A percentile compares a stretch with the other conserved stretches of the same genome.
Conservation (phyloP, 371 early-diverging fungal genomes). For the Mucor piriformis region DNA sequence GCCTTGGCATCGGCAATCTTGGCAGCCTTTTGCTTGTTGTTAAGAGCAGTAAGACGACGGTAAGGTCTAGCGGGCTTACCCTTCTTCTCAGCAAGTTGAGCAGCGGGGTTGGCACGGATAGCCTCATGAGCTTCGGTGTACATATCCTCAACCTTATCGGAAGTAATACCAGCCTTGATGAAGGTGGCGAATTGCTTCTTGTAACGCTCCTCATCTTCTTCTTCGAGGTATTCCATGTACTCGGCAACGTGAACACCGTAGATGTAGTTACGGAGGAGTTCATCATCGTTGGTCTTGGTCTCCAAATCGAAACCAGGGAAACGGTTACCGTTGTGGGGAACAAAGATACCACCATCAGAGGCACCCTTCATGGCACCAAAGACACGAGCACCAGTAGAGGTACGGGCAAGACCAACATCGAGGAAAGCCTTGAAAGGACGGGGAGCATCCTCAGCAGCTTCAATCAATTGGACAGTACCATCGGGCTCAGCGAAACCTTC, state of each 20-base stretch:
- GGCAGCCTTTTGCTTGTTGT: constrained; percentile 89
- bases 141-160: constrained; percentile 95
- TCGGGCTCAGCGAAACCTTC: constrained; percentile 93
- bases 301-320: constrained; percentile 97
- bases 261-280: constrained; percentile 97
- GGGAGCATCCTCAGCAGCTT: constrained; percentile 93
- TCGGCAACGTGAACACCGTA: constrained; percentile 98
- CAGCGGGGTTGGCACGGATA: constrained; percentile 90
- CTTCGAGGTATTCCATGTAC: constrained; percentile 98
- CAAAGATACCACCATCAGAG: constrained; percentile 98
- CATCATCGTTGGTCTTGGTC: constrained; percentile 91
- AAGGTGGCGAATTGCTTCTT: constrained; percentile 96
- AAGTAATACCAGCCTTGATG: constrained; percentile 89
- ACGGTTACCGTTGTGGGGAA: constrained; percentile 98
- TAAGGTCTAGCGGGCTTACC: constrained; percentile 57
- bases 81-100: constrained; percentile 75
- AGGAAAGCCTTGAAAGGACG: constrained; percentile 99
- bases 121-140: constrained; percentile 94
- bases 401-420: constrained; percentile 98
- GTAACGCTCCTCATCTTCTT: constrained; percentile 98
- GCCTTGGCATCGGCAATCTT: constrained; percentile 91
- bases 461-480: constrained; percentile 89
- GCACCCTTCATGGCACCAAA: constrained; percentile 99
- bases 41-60: constrained; percentile 74
- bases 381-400: constrained; percentile 98